Conservation (phyloP, 2,329 filamentous ascomycete genomes). For the Sarocladium brachiariae region DNA sequence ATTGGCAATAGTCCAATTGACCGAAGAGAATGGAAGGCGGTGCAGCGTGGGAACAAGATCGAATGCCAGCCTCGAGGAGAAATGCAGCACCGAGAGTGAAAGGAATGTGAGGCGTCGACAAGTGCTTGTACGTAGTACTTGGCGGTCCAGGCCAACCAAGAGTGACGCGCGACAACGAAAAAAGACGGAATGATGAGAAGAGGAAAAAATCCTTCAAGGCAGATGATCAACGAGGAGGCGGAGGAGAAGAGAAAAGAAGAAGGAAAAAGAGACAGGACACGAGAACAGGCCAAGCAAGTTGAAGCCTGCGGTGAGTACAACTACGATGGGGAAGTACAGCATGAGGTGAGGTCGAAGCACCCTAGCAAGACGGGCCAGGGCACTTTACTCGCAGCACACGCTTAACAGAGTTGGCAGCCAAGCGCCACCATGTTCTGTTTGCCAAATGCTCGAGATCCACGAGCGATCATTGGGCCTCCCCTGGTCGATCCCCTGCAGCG, state of each 20-base stretch:
- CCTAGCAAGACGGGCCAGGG: too few relatives aligned
- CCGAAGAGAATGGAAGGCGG: not conserved
- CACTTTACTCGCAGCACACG: too few relatives aligned
- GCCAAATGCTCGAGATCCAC: not conserved
- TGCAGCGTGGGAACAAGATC: not conserved
- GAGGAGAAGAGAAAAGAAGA: not conserved
- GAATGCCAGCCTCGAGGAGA: conserved; percentile 7
- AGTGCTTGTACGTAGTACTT: not conserved
- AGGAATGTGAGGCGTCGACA: not conserved
- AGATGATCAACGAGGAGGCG: not conserved
- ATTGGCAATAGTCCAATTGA: not conserved
- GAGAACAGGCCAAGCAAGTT: conserved; percentile 2
- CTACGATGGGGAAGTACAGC: too few relatives aligned
- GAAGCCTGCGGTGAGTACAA: conserved; percentile 3
- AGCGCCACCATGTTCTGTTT: not conserved
- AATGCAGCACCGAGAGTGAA: conserved; percentile 5
- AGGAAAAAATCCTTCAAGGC: not conserved
- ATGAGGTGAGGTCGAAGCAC: not conserved
- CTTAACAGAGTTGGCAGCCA: not conserved
- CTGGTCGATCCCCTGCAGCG: not conserved
- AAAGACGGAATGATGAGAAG: conserved; percentile 4
- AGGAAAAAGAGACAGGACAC: not conserved
- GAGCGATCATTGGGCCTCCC: not conserved
- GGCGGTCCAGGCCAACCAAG: not conserved
- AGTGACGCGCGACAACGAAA: not conserved